Evolutionary conservation across 129 eudicot species (phyloP), one percentile per base, ranked within the genome.

Genomic region (Saussurea involucrata): DNA sequence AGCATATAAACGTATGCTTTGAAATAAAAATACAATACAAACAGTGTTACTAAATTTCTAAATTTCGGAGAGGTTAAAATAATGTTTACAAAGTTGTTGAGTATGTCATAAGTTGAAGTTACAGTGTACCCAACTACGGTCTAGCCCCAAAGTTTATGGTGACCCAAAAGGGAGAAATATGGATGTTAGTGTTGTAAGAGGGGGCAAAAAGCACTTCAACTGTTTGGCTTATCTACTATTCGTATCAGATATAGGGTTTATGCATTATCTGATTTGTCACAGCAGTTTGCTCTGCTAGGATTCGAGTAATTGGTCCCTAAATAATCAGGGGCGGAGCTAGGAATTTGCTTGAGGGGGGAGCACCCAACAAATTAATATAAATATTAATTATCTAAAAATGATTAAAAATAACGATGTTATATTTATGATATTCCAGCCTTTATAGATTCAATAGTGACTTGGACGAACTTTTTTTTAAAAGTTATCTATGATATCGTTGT

Each of bases 181-280:
- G 25, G 22, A 44, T 18, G 22, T 53, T 72, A 73, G 29, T 10
- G 21, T 12, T 29, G 27, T 27, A 18, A 12, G 68, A 18, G 32
- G 55, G 24, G 49, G 32, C 53, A 73, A 22, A 29, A 2, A 53
- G 68, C 22, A 20, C 31, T 73, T 42, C 29, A 73, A 13, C 49
- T 20, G 15, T 20, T 73, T 22, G 55, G 46, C 15, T 58, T 40
- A 22, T 20, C 68, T 22, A 73, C 55, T 32, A 9, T 20, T 31
- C 20, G 4, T 0, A 72, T 72, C 68, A 57, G 55, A 33, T 58
- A 57, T 31, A 72, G 76, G 25, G 18, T 72, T 72, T 72, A 37
- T 5, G n/a, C 53, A 57, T 72, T 55, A 27, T 31, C 67, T 18
- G 18, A 10, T 32, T 55, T 55, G 20, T 42, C 12, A 18, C 13